Conservation (phyloP, 352 stramenopile species). For the Plasmopara muralis region DNA sequence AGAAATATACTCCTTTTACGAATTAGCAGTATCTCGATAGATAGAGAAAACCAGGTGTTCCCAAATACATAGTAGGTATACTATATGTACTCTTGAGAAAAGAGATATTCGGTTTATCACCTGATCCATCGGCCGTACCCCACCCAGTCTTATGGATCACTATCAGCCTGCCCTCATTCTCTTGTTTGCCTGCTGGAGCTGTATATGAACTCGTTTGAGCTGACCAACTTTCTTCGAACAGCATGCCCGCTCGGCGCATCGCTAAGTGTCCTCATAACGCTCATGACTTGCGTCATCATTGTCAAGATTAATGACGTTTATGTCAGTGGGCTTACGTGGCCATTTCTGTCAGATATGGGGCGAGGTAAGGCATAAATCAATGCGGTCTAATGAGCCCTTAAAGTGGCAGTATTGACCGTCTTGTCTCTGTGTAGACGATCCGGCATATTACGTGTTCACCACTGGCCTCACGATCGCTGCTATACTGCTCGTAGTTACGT, state of each 20-base stretch:
- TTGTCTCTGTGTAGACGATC: slow-evolving; percentile 21
- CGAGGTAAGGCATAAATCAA: slow-evolving; percentile 26
- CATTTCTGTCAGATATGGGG: slow-evolving; percentile 59
- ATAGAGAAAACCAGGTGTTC: no score
- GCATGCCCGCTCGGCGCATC: slow-evolving; percentile 35
- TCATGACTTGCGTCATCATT: slow-evolving; percentile 52
- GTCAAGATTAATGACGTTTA: slow-evolving; percentile 49
- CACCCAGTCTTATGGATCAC: slow-evolving; percentile 1
- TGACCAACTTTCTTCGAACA: slow-evolving; percentile 21
- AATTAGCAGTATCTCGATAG: no score
- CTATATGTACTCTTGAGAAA: no score
- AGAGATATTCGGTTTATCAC: background rate
- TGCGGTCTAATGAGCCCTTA: background rate
- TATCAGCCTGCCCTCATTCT: slow-evolving; percentile 5
- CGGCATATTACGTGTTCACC: slow-evolving; percentile 56
- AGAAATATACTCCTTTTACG: no score
- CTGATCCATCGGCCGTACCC: background rate
- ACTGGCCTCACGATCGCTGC: slow-evolving; percentile 41
- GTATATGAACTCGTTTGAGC: slow-evolving; percentile 16
- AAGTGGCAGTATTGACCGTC: background rate
- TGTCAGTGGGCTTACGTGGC: slow-evolving; percentile 45
- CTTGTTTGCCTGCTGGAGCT: slow-evolving; percentile 3
- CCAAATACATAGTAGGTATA: no score
- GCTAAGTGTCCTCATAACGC: slow-evolving; percentile 33
- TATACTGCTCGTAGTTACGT: slow-evolving; percentile 40